Base-by-base conservation (phyloP, 164 flowering plant species). In the Cinnamomum micranthum region DNA sequence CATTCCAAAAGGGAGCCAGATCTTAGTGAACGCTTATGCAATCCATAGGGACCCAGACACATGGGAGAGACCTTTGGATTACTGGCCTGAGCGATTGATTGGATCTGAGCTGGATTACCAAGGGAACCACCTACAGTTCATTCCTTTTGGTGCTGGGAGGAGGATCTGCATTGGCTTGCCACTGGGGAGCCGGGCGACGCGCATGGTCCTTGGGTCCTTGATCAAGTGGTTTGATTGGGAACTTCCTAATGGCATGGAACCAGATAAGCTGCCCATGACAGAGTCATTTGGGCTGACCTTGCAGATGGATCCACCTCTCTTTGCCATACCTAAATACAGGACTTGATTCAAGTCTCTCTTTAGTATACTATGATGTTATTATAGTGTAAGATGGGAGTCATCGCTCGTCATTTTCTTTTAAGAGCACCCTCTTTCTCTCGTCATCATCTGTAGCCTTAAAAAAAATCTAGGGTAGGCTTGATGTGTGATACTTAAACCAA, bases 111-210 rank as follows among this genome's bases (percentile, higher is more conserved):
- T 80, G 74, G 83, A 82, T 64, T 82, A 65, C 71, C 74, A 80
- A 23, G 85, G 85, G 12, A 77, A 76, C 15, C 81, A 82, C 24
- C 80, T 82, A 55, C 73, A 78, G 58, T 76, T 70, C 41, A 74
- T 77, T 24, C 82, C 84, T 9, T 82, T 82, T 74, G 82, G 82
- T 20, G 81, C 59, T 6, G 80, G 83, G 1, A 69, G 78, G 35
- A 75, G 83, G 19, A 81, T 81, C 65, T 81, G 83, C 65, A 80
- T 80, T 10, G 83, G 83, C 4, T 4, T 81, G 51, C 74, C 80
- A 4, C 51, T 81, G 58, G 83, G 78, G 20, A 73, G 74, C 20
- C 71, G 79, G 24, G 65, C 75, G 4, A 71, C 75, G 23, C 52
- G 65, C 13, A 17, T 81, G 28, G 73, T 73, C 27, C 71, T 78